A percentile compares a stretch with the other conserved stretches of the same genome.
These are phyloP conservation scores for Pichia nanzhaoensis DNA, from an alignment of 805 yeast genomes.

Conservation along the genomic window DNA sequence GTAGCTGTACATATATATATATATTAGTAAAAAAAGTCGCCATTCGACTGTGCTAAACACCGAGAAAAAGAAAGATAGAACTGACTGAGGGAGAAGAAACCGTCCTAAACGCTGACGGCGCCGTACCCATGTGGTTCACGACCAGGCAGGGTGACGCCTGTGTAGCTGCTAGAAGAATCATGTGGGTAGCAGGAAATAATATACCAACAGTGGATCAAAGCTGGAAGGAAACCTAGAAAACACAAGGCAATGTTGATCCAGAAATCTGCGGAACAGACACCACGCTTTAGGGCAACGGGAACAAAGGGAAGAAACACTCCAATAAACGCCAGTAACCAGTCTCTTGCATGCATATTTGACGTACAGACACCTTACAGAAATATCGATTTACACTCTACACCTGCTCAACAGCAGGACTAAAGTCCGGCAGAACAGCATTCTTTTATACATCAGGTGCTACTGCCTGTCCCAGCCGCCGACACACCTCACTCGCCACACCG, in stretches of 20 bases:
- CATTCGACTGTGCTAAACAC: neutral
- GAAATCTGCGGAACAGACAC: slow-evolving; percentile 51
- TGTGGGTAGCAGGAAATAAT: slow-evolving; percentile 68
- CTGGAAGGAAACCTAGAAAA: slow-evolving; percentile 68
- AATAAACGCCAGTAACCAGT: slow-evolving; percentile 57
- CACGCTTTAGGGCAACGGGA: slow-evolving; percentile 64
- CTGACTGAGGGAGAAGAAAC: too few relatives aligned
- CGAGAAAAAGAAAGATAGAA: too few relatives aligned
- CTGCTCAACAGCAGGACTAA: too few relatives aligned
- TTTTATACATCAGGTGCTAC: neutral
- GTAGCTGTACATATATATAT: too few relatives aligned
- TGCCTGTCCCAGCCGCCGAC: slow-evolving; percentile 5
- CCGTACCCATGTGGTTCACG: slow-evolving; percentile 31
- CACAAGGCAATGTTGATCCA: slow-evolving; percentile 63
- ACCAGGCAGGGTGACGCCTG: slow-evolving; percentile 33
- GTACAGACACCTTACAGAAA: too few relatives aligned
- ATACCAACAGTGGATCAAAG: slow-evolving; percentile 71
- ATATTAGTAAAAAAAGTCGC: neutral
- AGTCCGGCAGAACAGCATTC: neutral
- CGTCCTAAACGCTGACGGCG: slow-evolving; percentile 18
- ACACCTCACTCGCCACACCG: neutral
- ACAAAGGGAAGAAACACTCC: slow-evolving; percentile 69
- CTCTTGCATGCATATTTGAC: slow-evolving; percentile 34
- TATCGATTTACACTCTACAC: too few relatives aligned
- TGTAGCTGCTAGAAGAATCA: slow-evolving; percentile 22